Evolutionary conservation across 768 basidiomycete genomes (phyloP).

Genomic region (Boletus bicolor): DNA sequence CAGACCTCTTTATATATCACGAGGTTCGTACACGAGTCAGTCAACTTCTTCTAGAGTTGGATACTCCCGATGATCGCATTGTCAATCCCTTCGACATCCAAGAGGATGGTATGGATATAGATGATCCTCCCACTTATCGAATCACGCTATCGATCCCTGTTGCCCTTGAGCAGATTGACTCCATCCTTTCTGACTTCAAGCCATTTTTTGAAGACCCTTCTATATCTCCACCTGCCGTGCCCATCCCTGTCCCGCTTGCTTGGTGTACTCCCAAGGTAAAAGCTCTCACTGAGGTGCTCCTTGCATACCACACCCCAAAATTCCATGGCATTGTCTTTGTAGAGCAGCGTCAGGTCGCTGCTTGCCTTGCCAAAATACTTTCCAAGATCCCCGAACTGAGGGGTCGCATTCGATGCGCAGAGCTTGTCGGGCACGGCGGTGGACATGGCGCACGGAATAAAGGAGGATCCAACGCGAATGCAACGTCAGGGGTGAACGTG

Average conservation of each 20-base stretch:
- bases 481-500: conserved; percentile 34
- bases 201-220: conserved; percentile 36
- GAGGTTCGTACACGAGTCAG: conserved; percentile 54
- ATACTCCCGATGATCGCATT: conserved; percentile 17
- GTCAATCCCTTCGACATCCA: conserved; percentile 14
- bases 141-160: conserved; percentile 30
- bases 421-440: conserved; percentile 69
- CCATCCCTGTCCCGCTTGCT: conserved; percentile 44
- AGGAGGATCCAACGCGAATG: conserved; percentile 12
- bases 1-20: conserved; percentile 65
- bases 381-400: conserved; percentile 55
- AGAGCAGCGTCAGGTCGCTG: conserved; percentile 78
- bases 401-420: conserved; percentile 55
- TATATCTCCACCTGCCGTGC: conserved; percentile 29
- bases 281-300: conserved; percentile 58
- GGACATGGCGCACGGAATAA: conserved; percentile 27
- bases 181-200: conserved; percentile 46
- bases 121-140: conserved; percentile 16
- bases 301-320: conserved; percentile 45
- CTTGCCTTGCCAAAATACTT: conserved; percentile 63
- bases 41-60: conserved; percentile 35
- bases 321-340: conserved; percentile 89
- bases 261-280: conserved; percentile 77
- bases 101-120: conserved; percentile 30
- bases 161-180: conserved; percentile 46